phyloP scores from a whole-genome alignment of 208 protist species.

The Giardia duodenalis region DNA sequence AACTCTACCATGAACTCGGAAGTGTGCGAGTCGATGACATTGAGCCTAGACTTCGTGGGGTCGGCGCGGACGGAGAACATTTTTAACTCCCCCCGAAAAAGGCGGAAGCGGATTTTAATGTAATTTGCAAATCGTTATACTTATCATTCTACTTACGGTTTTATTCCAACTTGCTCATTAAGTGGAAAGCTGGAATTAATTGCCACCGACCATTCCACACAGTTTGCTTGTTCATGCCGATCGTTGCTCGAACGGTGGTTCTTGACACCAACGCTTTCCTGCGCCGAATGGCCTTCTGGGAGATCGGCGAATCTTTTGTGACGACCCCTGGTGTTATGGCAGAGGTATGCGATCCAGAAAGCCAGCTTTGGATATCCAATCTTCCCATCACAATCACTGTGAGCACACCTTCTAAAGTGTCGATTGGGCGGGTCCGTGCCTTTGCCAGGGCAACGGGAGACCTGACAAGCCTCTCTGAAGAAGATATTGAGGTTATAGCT shows the following conservation, averaged over 20 bases:
- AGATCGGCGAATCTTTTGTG: background rate
- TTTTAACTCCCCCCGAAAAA: too few relatives aligned
- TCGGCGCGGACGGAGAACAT: background rate
- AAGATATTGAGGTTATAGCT: background rate
- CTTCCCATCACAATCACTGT: background rate
- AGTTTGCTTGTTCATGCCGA: too few relatives aligned
- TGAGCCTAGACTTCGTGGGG: background rate
- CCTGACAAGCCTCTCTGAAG: background rate
- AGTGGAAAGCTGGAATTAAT: too few relatives aligned
- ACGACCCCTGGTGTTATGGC: background rate
- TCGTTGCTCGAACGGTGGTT: background rate
- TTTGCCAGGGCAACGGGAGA: background rate
- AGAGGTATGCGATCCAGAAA: background rate
- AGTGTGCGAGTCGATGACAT: background rate
- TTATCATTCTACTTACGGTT: background rate
- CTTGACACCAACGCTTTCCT: background rate
- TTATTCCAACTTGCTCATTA: background rate
- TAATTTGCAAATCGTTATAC: too few relatives aligned
- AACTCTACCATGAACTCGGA: conserved; percentile 5
- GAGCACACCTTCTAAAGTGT: background rate
- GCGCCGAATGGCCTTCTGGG: background rate
- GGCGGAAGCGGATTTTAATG: too few relatives aligned
- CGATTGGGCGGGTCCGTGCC: background rate
- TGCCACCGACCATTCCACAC: too few relatives aligned
- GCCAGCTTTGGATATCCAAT: background rate